Evolutionary conservation across 495 filamentous ascomycete species (phyloP), one percentile per base, ranked within the genome.

Genomic region (Penicillium canariense): DNA sequence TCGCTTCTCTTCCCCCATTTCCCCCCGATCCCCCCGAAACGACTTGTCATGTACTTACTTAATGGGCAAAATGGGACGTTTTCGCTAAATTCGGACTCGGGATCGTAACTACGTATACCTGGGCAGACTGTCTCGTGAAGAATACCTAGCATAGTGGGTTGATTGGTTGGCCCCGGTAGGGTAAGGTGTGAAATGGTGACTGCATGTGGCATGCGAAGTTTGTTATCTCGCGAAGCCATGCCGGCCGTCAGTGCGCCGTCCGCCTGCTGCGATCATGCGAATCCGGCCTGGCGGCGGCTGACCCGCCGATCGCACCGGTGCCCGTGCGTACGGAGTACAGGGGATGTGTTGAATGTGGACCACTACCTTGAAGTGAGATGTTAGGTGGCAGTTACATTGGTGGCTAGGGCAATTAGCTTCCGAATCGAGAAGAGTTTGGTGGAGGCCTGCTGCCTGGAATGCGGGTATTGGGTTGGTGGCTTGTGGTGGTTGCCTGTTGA

Each of bases 31-130:
- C 31, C 20, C 42, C 36, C 39, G 59, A 59, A 52, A 60, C 55
- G 58, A 66, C 59, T 50, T 68, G 34, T 66, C 55, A 59, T 71
- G 65, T 67, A 70, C 53, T 58, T 73, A 68, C 52, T 61, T 69
- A 68, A 64, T 68, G 64, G 68, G 60, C 55, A 67, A 68, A 69
- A 68, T 63, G 59, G 59, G 60, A 68, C 50, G 51, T 61, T 65
- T 54, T 68, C 52, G 52, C 58, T 60, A 42, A 47, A 62, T 40
- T 56, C 8, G 18, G 3, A 25, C 18, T 25, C n/a, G n/a, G n/a
- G n/a, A n/a, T n/a, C n/a, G n/a, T n/a, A n/a, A n/a, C n/a, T n/a
- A n/a, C n/a, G n/a, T n/a, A n/a, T n/a, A n/a, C n/a, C n/a, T n/a
- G n/a, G n/a, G n/a, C n/a, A n/a, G n/a, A n/a, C n/a, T 22, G 36